Base-by-base conservation (phyloP, 2,329 filamentous ascomycete genomes). In the Sordariomycetes sp. region DNA sequence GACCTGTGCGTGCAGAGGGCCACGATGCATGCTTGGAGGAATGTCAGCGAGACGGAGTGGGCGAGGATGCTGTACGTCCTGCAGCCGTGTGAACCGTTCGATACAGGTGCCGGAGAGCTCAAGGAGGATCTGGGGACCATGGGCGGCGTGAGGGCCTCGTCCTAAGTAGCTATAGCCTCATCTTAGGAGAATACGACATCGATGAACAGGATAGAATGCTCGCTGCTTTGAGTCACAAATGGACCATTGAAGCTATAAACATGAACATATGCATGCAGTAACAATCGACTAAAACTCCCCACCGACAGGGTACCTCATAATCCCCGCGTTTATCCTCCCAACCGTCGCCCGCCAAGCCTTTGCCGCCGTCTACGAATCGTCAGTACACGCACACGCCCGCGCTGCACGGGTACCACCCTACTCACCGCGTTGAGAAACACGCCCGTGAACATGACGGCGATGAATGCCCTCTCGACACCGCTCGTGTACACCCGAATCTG, bases 11-110 rank as follows among this genome's bases (percentile, higher is more conserved):
- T 83, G 7, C 79, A 83, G 66, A 68, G 80, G 39, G 78, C 70
- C 0, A 82, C 78, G 1, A 79, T 77, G 71, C 80, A 83, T 64
- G 73, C 74, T 5, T 81, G 78, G 78, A 67, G 69, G 55, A 81
- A 81, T 54, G 61, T 62, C 17, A 72, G 72, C 57, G 61, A 68
- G 45, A 74, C 68, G 0, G 70, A 73, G 20, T 77, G 75, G 76
- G 69, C 71, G 2, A 65, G 76, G 20, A 42, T 56, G 32, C 22
- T 56, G 55, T 56, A 39, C 24, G 48, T 56, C 24, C 24, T 56
- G 59, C 64, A 69, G 62, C 66, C 66, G 32, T 32, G 60, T 13
- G 42, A 56, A 34, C 17, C 57, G 1, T 54, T 65, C 2, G 36
- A 17, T 2, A 55, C 62, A 1, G 61, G 45, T 28, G 65, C 61